These are phyloP conservation scores for Neonectria coccinea DNA, from an alignment of 2,329 filamentous ascomycete species.

Conservation along the genomic window DNA sequence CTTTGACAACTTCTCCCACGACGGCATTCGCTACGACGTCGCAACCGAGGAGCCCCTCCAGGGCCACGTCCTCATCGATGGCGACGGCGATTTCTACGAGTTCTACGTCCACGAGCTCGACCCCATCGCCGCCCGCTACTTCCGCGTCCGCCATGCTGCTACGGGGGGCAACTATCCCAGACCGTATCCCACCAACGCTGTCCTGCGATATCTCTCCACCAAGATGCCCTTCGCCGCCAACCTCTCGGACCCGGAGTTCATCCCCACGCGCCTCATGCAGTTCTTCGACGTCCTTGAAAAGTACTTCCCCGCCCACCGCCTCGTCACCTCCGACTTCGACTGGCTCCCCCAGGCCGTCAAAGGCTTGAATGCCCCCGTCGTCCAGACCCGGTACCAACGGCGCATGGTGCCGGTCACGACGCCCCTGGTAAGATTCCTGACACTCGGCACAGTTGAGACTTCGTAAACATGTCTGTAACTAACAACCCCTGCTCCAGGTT, in stretches of 20 bases:
- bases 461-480: conserved; percentile 13
- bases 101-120: conserved; percentile 88
- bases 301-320: conserved; percentile 89
- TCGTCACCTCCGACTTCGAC: conserved; percentile 93
- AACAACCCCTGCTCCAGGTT: conserved; percentile 65
- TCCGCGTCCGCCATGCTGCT: conserved; percentile 86
- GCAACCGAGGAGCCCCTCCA: conserved; percentile 85
- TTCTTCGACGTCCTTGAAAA: conserved; percentile 93
- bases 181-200: conserved; percentile 65
- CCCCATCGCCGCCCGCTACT: conserved; percentile 82
- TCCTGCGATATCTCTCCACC: conserved; percentile 71
- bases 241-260: conserved; percentile 87
- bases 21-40: conserved; percentile 90
- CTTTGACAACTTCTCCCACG: conserved; percentile 98
- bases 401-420: conserved; percentile 90
- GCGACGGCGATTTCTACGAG: conserved; percentile 90
- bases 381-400: conserved; percentile 92
- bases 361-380: conserved; percentile 92
- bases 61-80: conserved; percentile 87
- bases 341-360: conserved; percentile 83
- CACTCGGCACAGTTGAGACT: background rate
- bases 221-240: conserved; percentile 79
- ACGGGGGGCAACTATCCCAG: conserved; percentile 72
- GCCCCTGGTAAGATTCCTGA: conserved; percentile 74
- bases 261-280: conserved; percentile 93